Evolutionary conservation across 805 yeast species (phyloP).

Genomic region (Candida arabinofermentans): DNA sequence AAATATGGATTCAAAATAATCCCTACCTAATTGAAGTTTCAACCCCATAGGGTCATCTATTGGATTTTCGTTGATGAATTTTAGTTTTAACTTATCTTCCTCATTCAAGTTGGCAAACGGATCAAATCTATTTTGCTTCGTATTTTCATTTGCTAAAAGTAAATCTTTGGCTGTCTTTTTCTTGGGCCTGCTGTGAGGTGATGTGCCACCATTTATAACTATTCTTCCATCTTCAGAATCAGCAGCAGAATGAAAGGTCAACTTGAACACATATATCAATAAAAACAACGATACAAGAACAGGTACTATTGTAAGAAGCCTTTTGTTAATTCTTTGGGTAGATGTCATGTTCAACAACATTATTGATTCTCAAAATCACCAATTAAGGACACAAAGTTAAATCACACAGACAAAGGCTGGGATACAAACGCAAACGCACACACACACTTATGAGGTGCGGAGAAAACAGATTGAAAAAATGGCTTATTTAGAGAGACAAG

Average conservation of each 20-base stretch:
- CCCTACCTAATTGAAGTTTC: constrained; percentile 34
- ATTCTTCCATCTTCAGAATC: constrained; percentile 39
- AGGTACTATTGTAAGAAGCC: background rate
- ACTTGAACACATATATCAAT: background rate
- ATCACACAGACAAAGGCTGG: no score
- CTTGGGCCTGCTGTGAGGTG: background rate
- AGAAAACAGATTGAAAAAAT: no score
- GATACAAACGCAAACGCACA: background rate
- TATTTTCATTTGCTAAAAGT: constrained; percentile 4
- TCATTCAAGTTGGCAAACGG: constrained; percentile 7
- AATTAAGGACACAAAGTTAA: background rate
- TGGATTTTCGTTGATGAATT: constrained; percentile 20
- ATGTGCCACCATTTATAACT: background rate
- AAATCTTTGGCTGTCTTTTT: constrained; percentile 17
- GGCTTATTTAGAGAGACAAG: no score
- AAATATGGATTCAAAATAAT: constrained; percentile 41
- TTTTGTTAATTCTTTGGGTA: background rate
- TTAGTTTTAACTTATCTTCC: constrained; percentile 16
- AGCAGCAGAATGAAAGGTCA: background rate
- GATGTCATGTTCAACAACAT: background rate
- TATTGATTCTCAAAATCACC: background rate
- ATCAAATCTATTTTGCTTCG: constrained; percentile 1
- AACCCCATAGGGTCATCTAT: constrained; percentile 32
- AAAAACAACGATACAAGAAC: background rate
- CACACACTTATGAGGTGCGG: no score